Conservation (phyloP, 2,329 filamentous ascomycete species). For the Aspergillus thermomutatus region DNA sequence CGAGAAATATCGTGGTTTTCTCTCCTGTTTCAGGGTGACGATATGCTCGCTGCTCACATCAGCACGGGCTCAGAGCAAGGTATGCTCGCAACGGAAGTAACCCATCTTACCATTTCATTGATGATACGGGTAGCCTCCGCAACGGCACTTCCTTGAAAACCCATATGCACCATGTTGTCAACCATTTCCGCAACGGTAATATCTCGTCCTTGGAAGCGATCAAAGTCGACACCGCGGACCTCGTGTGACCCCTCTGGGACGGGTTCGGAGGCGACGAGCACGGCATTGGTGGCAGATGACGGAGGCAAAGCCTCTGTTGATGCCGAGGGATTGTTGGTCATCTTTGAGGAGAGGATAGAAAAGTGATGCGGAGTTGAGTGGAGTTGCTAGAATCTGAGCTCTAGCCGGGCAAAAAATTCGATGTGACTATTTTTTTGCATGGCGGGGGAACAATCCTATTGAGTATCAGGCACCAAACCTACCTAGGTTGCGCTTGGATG, state of each 20-base stretch:
- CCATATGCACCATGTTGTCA: slow-evolving; percentile 79
- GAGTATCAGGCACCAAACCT: slow-evolving; percentile 8
- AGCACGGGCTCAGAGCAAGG: slow-evolving; percentile 12
- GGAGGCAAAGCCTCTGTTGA: slow-evolving; percentile 46
- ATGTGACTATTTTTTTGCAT: slow-evolving; percentile 7
- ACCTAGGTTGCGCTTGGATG: background rate
- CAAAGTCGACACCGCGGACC: slow-evolving; percentile 90
- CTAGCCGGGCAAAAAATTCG: background rate
- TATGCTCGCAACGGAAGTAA: background rate
- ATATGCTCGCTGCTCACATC: slow-evolving; percentile 65
- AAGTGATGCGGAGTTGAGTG: background rate
- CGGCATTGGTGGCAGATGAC: slow-evolving; percentile 68
- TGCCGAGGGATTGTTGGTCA: background rate
- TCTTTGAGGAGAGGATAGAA: background rate
- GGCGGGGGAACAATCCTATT: background rate
- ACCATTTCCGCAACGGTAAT: slow-evolving; percentile 85
- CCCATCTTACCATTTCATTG: slow-evolving; percentile 75
- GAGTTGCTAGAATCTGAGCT: background rate
- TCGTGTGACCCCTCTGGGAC: slow-evolving; percentile 74
- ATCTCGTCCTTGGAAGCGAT: slow-evolving; percentile 65
- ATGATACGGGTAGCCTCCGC: slow-evolving; percentile 87
- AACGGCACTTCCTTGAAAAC: slow-evolving; percentile 76
- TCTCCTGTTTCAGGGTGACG: slow-evolving; percentile 73
- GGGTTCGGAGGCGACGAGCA: slow-evolving; percentile 77
- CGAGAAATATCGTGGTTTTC: slow-evolving; percentile 89